Evolutionary conservation across 306 rosid species (phyloP).

Genomic region (Benincasa hispida): DNA sequence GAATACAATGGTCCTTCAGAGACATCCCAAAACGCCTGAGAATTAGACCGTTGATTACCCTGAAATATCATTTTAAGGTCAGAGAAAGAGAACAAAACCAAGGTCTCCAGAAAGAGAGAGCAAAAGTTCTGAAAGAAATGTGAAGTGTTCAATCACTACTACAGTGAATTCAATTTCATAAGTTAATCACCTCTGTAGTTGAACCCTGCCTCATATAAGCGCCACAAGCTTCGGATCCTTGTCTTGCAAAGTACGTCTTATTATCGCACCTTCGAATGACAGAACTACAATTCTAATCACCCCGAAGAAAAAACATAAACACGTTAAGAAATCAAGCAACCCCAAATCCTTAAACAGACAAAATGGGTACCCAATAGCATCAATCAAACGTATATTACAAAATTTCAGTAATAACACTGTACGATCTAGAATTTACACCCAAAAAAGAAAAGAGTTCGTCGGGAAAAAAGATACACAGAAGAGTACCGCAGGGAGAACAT

Average conservation of each 20-base stretch:
- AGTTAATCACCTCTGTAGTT: slow-evolving; percentile 29
- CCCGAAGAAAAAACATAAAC: background rate
- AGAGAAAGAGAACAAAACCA: background rate
- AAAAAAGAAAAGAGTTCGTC: background rate
- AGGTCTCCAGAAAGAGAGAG: background rate
- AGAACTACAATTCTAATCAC: slow-evolving; percentile 49
- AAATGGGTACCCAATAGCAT: background rate
- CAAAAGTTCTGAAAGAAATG: background rate
- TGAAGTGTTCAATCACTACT: background rate
- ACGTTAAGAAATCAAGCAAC: slow-evolving; percentile 8
- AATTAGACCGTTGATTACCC: slow-evolving; percentile 22
- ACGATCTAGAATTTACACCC: background rate
- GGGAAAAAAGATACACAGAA: background rate
- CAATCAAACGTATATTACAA: background rate
- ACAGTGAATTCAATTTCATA: background rate
- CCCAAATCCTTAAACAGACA: background rate
- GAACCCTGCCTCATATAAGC: slow-evolving; percentile 54
- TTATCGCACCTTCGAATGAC: slow-evolving; percentile 36
- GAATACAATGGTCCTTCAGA: slow-evolving; percentile 50
- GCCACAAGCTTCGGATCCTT: slow-evolving; percentile 44
- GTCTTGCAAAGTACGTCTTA: slow-evolving; percentile 46
- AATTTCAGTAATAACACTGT: background rate
- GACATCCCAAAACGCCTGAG: slow-evolving; percentile 18
- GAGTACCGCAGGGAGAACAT: slow-evolving; percentile 49
- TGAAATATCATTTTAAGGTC: slow-evolving; percentile 4